Conservation (phyloP, 768 basidiomycete species). For the Mycena amicta region DNA sequence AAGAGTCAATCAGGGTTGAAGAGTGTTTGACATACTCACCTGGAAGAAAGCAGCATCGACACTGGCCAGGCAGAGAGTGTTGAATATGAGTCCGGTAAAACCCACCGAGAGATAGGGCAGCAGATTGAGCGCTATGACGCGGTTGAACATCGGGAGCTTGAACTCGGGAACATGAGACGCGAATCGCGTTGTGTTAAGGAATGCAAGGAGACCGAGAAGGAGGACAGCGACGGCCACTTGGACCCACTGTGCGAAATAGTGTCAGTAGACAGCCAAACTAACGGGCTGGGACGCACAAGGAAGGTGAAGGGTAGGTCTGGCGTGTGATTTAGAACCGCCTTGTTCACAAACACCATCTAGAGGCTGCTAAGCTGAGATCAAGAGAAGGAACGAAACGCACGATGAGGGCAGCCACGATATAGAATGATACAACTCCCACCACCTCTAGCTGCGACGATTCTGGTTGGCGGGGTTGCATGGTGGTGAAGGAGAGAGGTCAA, state of each 20-base stretch:
- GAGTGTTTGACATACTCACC: background rate
- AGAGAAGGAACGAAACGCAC: constrained; percentile 49
- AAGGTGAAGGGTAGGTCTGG: constrained; percentile 1
- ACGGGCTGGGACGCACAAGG: background rate
- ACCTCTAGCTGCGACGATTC: constrained; percentile 29
- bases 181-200: background rate
- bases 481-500: background rate
- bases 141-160: background rate
- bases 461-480: constrained; percentile 8
- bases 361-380: constrained; percentile 31
- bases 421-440: constrained; percentile 29
- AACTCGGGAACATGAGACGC: background rate
- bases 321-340: background rate
- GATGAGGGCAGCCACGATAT: constrained; percentile 38
- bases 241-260: background rate
- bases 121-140: background rate
- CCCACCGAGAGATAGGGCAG: background rate
- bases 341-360: background rate
- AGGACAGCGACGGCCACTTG: background rate
- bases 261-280: background rate
- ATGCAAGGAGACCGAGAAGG: background rate
- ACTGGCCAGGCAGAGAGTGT: background rate
- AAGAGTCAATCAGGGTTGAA: background rate
- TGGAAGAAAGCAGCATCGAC: constrained; percentile 18
- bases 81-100: background rate